A percentile compares a stretch with the other conserved stretches of the same genome.
Evolutionary conservation across 108 stramenopile species (phyloP).

Genomic region (Bacterosira constricta): DNA sequence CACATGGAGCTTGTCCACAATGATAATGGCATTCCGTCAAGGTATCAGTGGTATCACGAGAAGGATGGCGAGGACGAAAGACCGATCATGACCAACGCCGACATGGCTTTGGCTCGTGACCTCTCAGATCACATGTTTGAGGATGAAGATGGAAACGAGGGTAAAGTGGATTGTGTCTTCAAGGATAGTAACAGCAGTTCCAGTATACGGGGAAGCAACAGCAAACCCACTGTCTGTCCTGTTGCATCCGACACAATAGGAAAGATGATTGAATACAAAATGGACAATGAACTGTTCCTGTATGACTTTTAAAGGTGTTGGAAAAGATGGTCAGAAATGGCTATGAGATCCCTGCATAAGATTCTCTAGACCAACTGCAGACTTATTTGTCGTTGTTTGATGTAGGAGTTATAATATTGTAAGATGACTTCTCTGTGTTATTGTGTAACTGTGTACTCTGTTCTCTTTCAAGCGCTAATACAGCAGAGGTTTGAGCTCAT

Average conservation of each 20-base stretch:
- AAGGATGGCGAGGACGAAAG: slow-evolving; percentile 8
- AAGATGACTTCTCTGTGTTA: too few species aligned
- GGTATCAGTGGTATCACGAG: slow-evolving; percentile 40
- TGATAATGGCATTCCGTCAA: slow-evolving; percentile 35
- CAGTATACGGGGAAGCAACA: neutral
- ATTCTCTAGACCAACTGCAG: too few species aligned
- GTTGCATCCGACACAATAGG: slow-evolving; percentile 9
- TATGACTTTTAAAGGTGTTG: slow-evolving; percentile 7
- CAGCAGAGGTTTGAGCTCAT: too few species aligned
- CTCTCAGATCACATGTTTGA: neutral
- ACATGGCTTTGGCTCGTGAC: slow-evolving; percentile 17
- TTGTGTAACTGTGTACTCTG: too few species aligned
- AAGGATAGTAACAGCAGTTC: neutral
- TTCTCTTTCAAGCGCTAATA: too few species aligned
- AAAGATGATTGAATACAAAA: neutral
- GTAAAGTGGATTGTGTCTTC: slow-evolving; percentile 6
- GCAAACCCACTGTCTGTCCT: slow-evolving; percentile 13
- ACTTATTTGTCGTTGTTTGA: too few species aligned
- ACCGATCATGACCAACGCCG: slow-evolving; percentile 18
- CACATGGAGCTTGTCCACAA: slow-evolving; percentile 18
- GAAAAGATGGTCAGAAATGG: slow-evolving; percentile 25
- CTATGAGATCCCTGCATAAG: too few species aligned
- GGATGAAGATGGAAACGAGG: neutral
- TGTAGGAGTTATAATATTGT: too few species aligned
- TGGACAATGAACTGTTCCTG: slow-evolving; percentile 14